Evolutionary conservation across 805 yeast species (phyloP).

Genomic region (Lipomyces lipofer): DNA sequence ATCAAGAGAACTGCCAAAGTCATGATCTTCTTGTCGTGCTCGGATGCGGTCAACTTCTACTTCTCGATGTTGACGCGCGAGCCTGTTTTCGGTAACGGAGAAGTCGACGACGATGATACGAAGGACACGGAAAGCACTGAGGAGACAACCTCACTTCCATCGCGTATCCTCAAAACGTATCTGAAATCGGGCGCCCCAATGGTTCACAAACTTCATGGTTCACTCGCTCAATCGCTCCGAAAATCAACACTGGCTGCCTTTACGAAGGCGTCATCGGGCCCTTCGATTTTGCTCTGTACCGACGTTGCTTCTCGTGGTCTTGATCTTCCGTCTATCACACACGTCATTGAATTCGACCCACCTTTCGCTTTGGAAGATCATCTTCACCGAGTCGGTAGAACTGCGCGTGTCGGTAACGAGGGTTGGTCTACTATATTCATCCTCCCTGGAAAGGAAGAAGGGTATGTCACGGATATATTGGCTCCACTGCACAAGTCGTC

Average conservation of each 20-base stretch:
- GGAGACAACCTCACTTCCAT: slow-evolving; percentile 19
- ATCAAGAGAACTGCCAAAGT: slow-evolving; percentile 36
- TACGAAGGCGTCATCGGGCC: slow-evolving; percentile 37
- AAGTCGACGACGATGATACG: slow-evolving; percentile 39
- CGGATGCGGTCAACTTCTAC: slow-evolving; percentile 96
- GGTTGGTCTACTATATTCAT: slow-evolving; percentile 80
- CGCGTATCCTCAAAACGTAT: slow-evolving; percentile 8
- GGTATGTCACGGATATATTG: slow-evolving; percentile 61
- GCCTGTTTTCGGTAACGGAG: slow-evolving; percentile 9
- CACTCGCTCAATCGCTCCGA: slow-evolving; percentile 80
- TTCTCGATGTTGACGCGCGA: slow-evolving; percentile 72
- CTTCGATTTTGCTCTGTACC: slow-evolving; percentile 78
- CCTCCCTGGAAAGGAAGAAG: slow-evolving; percentile 88
- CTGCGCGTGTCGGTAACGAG: slow-evolving; percentile 92
- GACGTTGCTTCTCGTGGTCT: slow-evolving; percentile 98
- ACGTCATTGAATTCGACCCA: slow-evolving; percentile 91
- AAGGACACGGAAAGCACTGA: slow-evolving; percentile 7
- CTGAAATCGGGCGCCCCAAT: slow-evolving; percentile 41
- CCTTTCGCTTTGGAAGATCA: slow-evolving; percentile 94
- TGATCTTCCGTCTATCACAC: slow-evolving; percentile 82
- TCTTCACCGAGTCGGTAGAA: slow-evolving; percentile 93
- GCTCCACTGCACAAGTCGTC: slow-evolving; percentile 57
- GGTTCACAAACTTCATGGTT: slow-evolving; percentile 82
- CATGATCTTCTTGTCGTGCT: slow-evolving; percentile 87
- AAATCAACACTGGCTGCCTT: slow-evolving; percentile 72